A percentile compares a stretch with the other conserved stretches of the same genome.
Evolutionary conservation across 2,329 filamentous ascomycete genomes (phyloP).

Genomic region (Trichoderma sp.): DNA sequence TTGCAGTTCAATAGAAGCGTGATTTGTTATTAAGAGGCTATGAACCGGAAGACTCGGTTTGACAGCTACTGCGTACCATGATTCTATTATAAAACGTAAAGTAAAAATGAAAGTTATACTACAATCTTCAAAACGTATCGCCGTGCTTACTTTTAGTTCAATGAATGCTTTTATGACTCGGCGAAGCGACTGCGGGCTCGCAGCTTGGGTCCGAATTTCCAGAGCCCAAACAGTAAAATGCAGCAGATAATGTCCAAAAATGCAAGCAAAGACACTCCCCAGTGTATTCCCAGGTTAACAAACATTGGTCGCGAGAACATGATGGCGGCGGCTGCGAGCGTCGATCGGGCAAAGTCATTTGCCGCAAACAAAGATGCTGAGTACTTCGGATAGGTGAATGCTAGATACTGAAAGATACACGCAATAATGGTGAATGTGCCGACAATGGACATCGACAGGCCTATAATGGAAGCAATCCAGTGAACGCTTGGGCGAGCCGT

Average conservation of each 20-base stretch:
- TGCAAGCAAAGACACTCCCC: background rate
- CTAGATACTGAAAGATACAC: background rate
- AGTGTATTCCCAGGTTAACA: background rate
- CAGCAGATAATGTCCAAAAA: background rate
- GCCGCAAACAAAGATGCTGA: background rate
- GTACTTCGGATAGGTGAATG: background rate
- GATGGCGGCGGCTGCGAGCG: background rate
- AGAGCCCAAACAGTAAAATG: background rate
- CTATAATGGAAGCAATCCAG: background rate
- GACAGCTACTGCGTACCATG: background rate
- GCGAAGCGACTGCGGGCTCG: background rate
- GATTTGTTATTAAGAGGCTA: no score
- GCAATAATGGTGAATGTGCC: background rate
- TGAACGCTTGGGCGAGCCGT: background rate
- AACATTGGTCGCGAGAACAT: constrained; percentile 5
- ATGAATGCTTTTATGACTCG: background rate
- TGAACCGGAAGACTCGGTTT: background rate
- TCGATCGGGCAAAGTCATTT: background rate
- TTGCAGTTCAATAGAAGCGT: no score
- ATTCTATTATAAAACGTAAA: background rate
- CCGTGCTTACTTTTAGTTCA: fast-evolving
- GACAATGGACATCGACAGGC: background rate
- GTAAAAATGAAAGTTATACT: background rate
- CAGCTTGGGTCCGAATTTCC: background rate
- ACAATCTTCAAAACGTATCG: background rate